Percentiles rank a stretch among this genome's conserved stretches.
These are phyloP conservation scores for Suillus paluster DNA, from an alignment of 768 basidiomycete species.

Conservation along the genomic window DNA sequence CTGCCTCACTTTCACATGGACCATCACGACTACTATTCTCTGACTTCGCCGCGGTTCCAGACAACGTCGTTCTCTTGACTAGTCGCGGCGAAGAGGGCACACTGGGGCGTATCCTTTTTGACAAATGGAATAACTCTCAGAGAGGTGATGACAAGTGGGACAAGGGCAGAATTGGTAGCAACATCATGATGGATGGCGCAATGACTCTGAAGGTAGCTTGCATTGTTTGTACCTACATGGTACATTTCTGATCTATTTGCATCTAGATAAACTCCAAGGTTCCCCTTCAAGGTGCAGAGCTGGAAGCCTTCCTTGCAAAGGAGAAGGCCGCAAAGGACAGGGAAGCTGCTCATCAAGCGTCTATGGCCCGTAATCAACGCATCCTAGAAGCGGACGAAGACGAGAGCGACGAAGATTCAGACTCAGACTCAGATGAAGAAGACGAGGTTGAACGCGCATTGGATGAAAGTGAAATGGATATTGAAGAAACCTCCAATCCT, in stretches of 20 bases:
- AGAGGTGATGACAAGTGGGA: constrained; percentile 86
- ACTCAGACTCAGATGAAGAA: constrained; percentile 67
- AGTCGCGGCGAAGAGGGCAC: constrained; percentile 79
- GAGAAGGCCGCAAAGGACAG: constrained; percentile 81
- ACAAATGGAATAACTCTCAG: constrained; percentile 86
- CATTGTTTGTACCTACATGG: neutral
- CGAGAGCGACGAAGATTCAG: constrained; percentile 74
- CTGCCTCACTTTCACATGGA: constrained; percentile 91
- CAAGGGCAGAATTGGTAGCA: constrained; percentile 85
- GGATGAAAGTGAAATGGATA: constrained; percentile 54
- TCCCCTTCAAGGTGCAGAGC: constrained; percentile 84
- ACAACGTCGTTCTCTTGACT: constrained; percentile 89
- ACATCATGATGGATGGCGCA: constrained; percentile 78
- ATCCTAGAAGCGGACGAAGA: constrained; percentile 96
- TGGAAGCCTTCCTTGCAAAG: constrained; percentile 78
- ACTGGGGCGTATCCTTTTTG: constrained; percentile 76
- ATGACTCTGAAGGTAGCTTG: constrained; percentile 65
- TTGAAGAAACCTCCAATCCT: constrained; percentile 36
- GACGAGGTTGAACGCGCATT: constrained; percentile 61
- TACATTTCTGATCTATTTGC: constrained; percentile 9
- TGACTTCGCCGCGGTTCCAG: constrained; percentile 80
- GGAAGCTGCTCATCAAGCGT: constrained; percentile 85
- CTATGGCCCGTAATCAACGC: constrained; percentile 78
- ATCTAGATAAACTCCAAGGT: constrained; percentile 86
- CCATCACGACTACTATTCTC: constrained; percentile 86